Evolutionary conservation across 1,139 yeast genomes (phyloP), one percentile per base, ranked within the genome.

Genomic region (Kluyveromyces sp.): DNA sequence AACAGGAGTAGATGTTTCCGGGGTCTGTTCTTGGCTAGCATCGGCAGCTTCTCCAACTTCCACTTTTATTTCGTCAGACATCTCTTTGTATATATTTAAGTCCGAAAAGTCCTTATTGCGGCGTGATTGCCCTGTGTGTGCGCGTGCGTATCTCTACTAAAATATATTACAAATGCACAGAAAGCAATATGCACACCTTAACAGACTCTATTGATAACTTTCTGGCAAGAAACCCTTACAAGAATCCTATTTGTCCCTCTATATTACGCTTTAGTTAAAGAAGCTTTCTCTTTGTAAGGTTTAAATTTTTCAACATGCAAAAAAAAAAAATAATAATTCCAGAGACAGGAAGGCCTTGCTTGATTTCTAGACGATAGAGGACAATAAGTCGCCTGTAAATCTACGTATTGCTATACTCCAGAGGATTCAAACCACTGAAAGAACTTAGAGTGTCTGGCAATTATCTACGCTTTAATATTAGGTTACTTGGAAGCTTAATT

Each of bases 1-100:
- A 6, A 5, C 41, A 10, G 25, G 8, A n/a, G n/a, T 26, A 7
- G 41, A n/a, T 10, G 4, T 7, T 28, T 15, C 32, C 10, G 25
- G 48, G 44, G 34, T 46, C 41, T 34, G 46, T 46, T 26, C 53
- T 53, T 10, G 41, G 48, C 26, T 51, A 47, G 31, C 54, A 51
- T 37, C 54, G 50, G 10, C 42, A 49, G 25, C 52, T 45, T 37
- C 39, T 48, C 8, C 2, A 7, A 34, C 49, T 50, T 44, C 56
- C 51, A 15, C 45, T 48, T n/a, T 47, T 50, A 36, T 15, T 15
- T 15, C 21, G 21, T 15, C 21, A 15, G 21, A 15, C 21, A 15
- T 15, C 21, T 15, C 21, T 15, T 15, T 15, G 21, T 15, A 15
- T 15, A 15, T 15, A 15, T 15, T 15, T 15, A 15, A 15, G 21